These are phyloP conservation scores for Apiospora malaysiana DNA, from an alignment of 2,329 filamentous ascomycete species.

Conservation along the genomic window DNA sequence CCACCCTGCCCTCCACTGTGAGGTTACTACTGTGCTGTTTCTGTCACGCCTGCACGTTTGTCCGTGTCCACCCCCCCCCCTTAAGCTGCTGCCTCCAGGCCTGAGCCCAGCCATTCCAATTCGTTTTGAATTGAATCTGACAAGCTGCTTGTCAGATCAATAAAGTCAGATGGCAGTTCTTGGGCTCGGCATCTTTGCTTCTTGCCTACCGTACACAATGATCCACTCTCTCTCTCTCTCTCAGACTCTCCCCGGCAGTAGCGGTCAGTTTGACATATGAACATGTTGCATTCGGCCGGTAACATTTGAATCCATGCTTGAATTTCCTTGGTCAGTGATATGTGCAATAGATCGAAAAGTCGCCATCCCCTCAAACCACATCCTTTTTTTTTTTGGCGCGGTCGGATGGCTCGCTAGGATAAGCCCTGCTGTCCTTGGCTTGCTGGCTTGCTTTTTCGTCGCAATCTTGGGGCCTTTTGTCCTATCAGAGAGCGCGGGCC, in stretches of 20 bases:
- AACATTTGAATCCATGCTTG: neutral
- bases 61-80: neutral
- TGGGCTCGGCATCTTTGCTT: constrained; percentile 2
- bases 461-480: neutral
- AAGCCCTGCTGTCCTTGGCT: neutral
- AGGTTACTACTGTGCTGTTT: neutral
- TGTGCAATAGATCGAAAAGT: constrained; percentile 6
- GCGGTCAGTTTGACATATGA: constrained; percentile 15
- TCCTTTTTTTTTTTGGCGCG: neutral
- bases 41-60: neutral
- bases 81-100: constrained; percentile 4
- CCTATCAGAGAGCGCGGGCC: constrained; percentile 4
- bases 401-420: neutral
- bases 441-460: constrained; percentile 10
- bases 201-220: neutral
- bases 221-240: neutral
- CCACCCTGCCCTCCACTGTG: neutral
- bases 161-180: neutral
- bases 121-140: constrained; percentile 6
- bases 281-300: constrained; percentile 16
- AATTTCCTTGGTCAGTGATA: neutral
- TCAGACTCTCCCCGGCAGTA: neutral
- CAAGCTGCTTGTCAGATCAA: constrained; percentile 1
- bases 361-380: constrained; percentile 3
- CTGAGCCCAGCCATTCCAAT: neutral